Evolutionary conservation across 768 basidiomycete genomes (phyloP).

Genomic region (Mycena crocata): DNA sequence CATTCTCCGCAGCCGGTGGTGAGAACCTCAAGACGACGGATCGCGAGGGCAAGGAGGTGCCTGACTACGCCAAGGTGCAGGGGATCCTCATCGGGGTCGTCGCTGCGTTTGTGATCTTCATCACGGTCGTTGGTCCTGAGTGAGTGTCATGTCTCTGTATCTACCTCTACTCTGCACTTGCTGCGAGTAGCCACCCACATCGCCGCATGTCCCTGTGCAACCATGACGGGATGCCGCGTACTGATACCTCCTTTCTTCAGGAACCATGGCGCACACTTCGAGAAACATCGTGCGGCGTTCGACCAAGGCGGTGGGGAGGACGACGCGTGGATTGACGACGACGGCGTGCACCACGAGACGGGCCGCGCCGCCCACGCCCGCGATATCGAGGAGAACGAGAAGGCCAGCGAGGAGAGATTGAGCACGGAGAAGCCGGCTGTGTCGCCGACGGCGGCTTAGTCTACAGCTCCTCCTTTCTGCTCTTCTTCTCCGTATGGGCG

Average conservation of each 20-base stretch:
- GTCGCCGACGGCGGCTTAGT: too few relatives aligned
- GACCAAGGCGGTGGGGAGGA: constrained; percentile 79
- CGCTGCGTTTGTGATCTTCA: constrained; percentile 78
- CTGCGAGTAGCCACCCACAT: neutral
- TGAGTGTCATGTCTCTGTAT: constrained; percentile 47
- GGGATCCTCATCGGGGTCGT: constrained; percentile 91
- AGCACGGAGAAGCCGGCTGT: constrained; percentile 31
- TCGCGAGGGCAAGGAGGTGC: constrained; percentile 61
- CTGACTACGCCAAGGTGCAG: constrained; percentile 84
- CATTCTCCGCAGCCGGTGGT: constrained; percentile 62
- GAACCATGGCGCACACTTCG: constrained; percentile 85
- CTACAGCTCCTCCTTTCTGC: too few relatives aligned
- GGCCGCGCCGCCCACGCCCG: constrained; percentile 19
- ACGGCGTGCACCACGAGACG: constrained; percentile 24
- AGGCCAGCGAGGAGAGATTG: constrained; percentile 31
- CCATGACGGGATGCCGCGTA: too few relatives aligned
- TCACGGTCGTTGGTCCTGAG: constrained; percentile 84
- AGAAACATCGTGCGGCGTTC: constrained; percentile 83
- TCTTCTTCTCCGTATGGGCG: too few relatives aligned
- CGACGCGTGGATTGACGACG: constrained; percentile 43
- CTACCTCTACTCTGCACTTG: neutral
- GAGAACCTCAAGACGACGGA: constrained; percentile 64
- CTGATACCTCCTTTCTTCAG: too few relatives aligned
- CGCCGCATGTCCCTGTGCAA: neutral
- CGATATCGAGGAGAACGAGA: constrained; percentile 28